These are phyloP conservation scores for Penicillium rolfsii DNA, from an alignment of 2,329 filamentous ascomycete species.

Conservation along the genomic window DNA sequence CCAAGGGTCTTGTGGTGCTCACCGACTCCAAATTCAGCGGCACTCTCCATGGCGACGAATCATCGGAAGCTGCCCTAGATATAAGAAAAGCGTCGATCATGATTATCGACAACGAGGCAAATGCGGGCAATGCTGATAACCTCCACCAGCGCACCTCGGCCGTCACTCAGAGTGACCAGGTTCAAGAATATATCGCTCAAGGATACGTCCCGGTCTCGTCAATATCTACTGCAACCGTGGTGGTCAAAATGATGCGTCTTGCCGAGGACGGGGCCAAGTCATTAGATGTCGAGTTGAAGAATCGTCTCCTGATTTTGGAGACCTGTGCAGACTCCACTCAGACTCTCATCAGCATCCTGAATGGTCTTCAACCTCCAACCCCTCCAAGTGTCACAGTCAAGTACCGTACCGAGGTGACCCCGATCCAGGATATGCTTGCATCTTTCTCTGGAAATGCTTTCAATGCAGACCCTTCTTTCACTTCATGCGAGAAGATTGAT, in stretches of 20 bases:
- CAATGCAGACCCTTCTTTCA: slow-evolving; percentile 40
- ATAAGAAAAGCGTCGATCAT: slow-evolving; percentile 81
- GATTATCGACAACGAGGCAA: slow-evolving; percentile 73
- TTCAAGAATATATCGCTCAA: slow-evolving; percentile 57
- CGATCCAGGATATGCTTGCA: slow-evolving; percentile 82
- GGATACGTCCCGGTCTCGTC: slow-evolving; percentile 88
- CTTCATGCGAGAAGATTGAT: slow-evolving; percentile 33
- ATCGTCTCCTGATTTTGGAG: slow-evolving; percentile 86
- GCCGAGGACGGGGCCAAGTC: slow-evolving; percentile 64
- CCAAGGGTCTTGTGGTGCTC: slow-evolving; percentile 78
- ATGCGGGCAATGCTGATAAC: slow-evolving; percentile 46
- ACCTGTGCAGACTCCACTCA: slow-evolving; percentile 97
- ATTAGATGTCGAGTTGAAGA: slow-evolving; percentile 78
- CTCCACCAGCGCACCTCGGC: slow-evolving; percentile 32
- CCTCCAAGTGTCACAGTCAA: slow-evolving; percentile 81
- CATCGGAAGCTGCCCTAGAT: slow-evolving; percentile 66
- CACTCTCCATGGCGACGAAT: slow-evolving; percentile 65
- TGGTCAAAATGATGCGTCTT: slow-evolving; percentile 62
- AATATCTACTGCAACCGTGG: slow-evolving; percentile 77
- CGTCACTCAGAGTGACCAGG: slow-evolving; percentile 47
- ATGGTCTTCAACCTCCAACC: slow-evolving; percentile 78
- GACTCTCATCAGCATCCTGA: slow-evolving; percentile 78
- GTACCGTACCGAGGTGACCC: slow-evolving; percentile 84
- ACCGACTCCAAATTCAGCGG: slow-evolving; percentile 76
- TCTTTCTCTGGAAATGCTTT: slow-evolving; percentile 90